Evolutionary conservation across 2,329 filamentous ascomycete species (phyloP).

Genomic region (Cladosporium austrohemisphaericum): DNA sequence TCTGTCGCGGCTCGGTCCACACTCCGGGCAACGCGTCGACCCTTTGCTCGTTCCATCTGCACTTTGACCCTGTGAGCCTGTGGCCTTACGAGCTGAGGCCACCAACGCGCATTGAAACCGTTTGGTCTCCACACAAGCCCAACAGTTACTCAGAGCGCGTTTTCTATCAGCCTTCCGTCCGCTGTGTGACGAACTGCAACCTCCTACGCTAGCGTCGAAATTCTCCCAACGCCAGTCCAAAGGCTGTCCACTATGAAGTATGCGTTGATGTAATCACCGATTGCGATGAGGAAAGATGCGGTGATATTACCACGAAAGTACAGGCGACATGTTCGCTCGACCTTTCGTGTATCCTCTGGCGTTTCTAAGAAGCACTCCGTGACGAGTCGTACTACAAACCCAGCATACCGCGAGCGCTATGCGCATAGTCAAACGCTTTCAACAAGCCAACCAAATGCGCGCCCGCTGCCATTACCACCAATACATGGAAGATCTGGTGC

Average conservation of each 20-base stretch:
- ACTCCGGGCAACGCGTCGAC: too few relatives aligned
- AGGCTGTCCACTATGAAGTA: neutral
- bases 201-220: constrained; percentile 2
- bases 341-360: too few relatives aligned
- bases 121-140: constrained; percentile 7
- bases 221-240: constrained; percentile 3
- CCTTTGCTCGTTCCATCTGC: too few relatives aligned
- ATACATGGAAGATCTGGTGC: constrained; percentile 92
- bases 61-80: too few relatives aligned
- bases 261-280: neutral
- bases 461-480: constrained; percentile 77
- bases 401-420: constrained; percentile 38
- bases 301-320: too few relatives aligned
- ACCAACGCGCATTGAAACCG: neutral
- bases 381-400: neutral
- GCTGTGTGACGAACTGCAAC: constrained; percentile 7
- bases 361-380: too few relatives aligned
- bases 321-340: too few relatives aligned
- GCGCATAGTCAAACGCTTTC: constrained; percentile 82
- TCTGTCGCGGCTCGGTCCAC: too few relatives aligned
- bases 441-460: constrained; percentile 78
- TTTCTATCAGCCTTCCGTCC: neutral
- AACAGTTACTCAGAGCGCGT: constrained; percentile 5
- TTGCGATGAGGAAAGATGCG: too few relatives aligned
- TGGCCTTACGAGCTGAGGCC: neutral